Conservation (phyloP, 208 protist genomes). For the Acanthamoeba pearcei region DNA sequence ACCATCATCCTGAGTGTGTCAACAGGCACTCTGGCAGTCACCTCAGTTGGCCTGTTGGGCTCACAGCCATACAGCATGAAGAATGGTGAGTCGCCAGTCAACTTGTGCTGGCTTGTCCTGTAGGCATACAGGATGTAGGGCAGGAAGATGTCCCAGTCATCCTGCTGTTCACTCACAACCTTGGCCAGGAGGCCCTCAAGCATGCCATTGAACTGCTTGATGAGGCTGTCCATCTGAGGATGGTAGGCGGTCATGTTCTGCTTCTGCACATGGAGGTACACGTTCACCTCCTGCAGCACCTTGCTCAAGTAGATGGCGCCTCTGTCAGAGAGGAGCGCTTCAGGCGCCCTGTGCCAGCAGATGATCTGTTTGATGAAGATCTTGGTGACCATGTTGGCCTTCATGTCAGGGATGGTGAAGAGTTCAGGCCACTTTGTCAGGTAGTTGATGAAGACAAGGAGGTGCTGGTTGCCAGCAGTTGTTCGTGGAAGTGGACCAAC, state of each 20-base stretch:
- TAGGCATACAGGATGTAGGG: conserved; percentile 51
- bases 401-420: background rate
- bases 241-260: conserved; percentile 72
- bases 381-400: background rate
- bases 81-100: conserved; percentile 73
- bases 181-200: background rate
- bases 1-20: background rate
- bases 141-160: conserved; percentile 51
- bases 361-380: conserved; percentile 52
- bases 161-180: background rate
- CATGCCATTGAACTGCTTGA: conserved; percentile 75
- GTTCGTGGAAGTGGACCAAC: conserved; percentile 4
- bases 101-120: background rate
- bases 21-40: background rate
- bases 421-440: conserved; percentile 64
- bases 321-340: conserved; percentile 62
- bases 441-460: conserved; percentile 64
- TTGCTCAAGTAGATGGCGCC: conserved; percentile 61
- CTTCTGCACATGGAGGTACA: conserved; percentile 41
- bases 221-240: conserved; percentile 76
- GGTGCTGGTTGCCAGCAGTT: conserved; percentile 10
- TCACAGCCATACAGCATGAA: conserved; percentile 31
- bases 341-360: conserved; percentile 28
- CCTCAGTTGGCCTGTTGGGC: background rate
- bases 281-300: conserved; percentile 22